Percentiles rank a stretch among this genome's conserved stretches.
Evolutionary conservation across 805 yeast species (phyloP).

Genomic region (Ogataea methylovora): DNA sequence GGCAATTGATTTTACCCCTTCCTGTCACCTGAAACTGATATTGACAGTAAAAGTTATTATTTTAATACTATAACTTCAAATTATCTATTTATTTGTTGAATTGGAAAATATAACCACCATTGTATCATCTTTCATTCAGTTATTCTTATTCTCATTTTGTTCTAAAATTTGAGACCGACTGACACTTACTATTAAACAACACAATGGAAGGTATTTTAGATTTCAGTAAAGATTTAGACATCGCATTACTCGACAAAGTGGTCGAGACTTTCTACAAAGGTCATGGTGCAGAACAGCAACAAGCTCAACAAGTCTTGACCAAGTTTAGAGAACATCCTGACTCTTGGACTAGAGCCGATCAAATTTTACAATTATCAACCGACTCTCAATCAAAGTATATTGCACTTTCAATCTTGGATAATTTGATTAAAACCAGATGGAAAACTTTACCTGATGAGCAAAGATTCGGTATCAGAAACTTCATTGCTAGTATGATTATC

Average conservation of each 20-base stretch:
- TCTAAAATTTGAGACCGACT: background rate
- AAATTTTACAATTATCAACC: slow-evolving; percentile 68
- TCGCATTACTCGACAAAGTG: slow-evolving; percentile 69
- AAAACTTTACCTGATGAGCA: slow-evolving; percentile 84
- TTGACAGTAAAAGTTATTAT: too few species aligned
- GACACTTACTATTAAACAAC: background rate
- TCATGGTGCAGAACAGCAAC: slow-evolving; percentile 62
- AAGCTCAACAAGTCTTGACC: slow-evolving; percentile 65
- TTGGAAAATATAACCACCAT: too few species aligned
- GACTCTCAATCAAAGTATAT: slow-evolving; percentile 88
- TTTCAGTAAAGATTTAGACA: slow-evolving; percentile 77
- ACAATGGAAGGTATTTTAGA: slow-evolving; percentile 83
- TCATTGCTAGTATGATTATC: slow-evolving; percentile 89
- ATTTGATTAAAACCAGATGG: slow-evolving; percentile 89
- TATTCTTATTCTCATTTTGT: too few species aligned
- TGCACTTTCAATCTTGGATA: slow-evolving; percentile 85
- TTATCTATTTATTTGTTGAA: too few species aligned
- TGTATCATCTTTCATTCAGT: too few species aligned
- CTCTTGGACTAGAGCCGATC: slow-evolving; percentile 92
- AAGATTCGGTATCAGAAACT: slow-evolving; percentile 87
- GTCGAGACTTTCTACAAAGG: slow-evolving; percentile 83
- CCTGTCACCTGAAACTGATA: too few species aligned
- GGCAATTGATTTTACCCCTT: too few species aligned
- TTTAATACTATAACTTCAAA: too few species aligned
- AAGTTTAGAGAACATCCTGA: slow-evolving; percentile 91